These are phyloP conservation scores for Perilla frutescens DNA, from an alignment of 257 asterid genomes.

Conservation along the genomic window DNA sequence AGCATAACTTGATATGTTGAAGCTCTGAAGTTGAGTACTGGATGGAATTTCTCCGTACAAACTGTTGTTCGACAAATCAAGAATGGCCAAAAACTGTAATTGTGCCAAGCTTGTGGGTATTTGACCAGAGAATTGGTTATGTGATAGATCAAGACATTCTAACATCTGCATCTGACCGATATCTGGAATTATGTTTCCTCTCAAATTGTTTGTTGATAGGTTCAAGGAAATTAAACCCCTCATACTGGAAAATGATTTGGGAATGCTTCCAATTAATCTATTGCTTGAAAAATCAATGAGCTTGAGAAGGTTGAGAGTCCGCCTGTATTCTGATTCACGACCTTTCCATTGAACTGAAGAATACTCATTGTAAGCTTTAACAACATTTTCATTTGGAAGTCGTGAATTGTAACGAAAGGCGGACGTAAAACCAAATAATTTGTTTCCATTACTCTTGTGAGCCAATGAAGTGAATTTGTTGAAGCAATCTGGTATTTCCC, in stretches of 20 bases:
- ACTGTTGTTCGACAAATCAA: constrained; percentile 45
- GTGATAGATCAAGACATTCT: constrained; percentile 46
- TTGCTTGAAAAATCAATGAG: constrained; percentile 47
- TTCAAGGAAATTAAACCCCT: constrained; percentile 38
- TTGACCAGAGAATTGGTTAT: constrained; percentile 40
- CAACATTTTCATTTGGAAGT: too few species aligned
- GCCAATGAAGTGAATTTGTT: constrained; percentile 31
- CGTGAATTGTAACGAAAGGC: too few species aligned
- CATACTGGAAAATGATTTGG: constrained; percentile 24
- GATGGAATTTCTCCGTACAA: constrained; percentile 42
- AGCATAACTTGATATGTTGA: constrained; percentile 33
- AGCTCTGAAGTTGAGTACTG: constrained; percentile 43
- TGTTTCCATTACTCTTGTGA: too few species aligned
- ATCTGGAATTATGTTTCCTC: constrained; percentile 34
- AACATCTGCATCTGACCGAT: constrained; percentile 44
- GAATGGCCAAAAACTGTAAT: constrained; percentile 16
- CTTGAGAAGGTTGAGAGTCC: constrained; percentile 28
- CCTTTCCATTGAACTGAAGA: constrained; percentile 39
- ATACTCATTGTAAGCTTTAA: not conserved
- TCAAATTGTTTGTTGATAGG: constrained; percentile 41
- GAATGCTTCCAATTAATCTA: constrained; percentile 31
- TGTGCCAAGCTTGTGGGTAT: constrained; percentile 38
- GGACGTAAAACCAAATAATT: too few species aligned
- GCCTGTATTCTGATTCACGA: constrained; percentile 18
- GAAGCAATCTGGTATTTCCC: constrained; percentile 33